Evolutionary conservation across 139 green algal species (phyloP), one percentile per base, ranked within the genome.

Genomic region (Chlamydomonas sp.): DNA sequence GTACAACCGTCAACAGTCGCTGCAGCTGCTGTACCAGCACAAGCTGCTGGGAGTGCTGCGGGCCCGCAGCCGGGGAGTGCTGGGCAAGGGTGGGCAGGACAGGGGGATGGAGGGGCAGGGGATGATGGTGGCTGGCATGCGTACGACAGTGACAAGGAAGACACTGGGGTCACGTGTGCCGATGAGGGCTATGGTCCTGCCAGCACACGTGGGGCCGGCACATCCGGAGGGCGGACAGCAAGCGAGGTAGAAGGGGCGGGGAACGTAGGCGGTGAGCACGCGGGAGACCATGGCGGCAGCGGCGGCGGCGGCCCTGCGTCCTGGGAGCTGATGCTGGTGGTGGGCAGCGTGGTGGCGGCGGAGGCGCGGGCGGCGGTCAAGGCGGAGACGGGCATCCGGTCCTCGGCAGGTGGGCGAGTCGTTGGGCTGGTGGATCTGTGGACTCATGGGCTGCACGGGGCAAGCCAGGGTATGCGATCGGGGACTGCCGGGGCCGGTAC

Each of bases 301-400:
- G 17, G 5, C 62, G 62, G 57, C 72, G n/a, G 31, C 69, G 81
- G 64, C 69, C 4, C 2, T 4, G 66, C 16, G 58, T 31, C 73
- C 20, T 96, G 92, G 93, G 78, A 91, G 79, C 5, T 61, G 12
- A 68, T 91, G 89, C 84, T 97, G 81, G 83, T 76, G 61, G 67
- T 94, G 59, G 95, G 94, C 69, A 94, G 89, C 77, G 59, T 71
- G 4, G 89, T 97, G 68, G 95, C 95, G 8, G 88, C 90, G 58
- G 94, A 97, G 91, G 93, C 92, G 12, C 77, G 95, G 0, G 79
- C 80, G 61, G 92, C 89, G 9, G 74, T 95, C 4, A 77, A 84
- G 59, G 73, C 77, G 2, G 93, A 96, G 82, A 79, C 90, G 3
- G 95, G 93, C 2, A 94, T 93, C 83, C 88, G 95, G 18, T 94